Evolutionary conservation across 805 yeast species (phyloP).

Genomic region (Lipomyces sp.): DNA sequence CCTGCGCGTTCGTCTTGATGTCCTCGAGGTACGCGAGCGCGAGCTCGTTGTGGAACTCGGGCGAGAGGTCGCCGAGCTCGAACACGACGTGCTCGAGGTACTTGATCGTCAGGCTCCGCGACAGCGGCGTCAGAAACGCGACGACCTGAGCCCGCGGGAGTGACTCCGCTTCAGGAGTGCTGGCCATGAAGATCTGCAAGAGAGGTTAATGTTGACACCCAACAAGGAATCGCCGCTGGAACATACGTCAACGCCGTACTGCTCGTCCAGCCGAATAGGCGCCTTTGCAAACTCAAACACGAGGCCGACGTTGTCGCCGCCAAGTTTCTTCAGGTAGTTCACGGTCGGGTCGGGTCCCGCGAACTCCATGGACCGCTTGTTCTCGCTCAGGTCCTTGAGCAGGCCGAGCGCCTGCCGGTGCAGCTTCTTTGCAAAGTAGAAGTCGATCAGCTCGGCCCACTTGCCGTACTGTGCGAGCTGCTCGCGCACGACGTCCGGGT

Average conservation of each 20-base stretch:
- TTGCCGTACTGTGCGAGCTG: constrained; percentile 49
- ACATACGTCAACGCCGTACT: constrained; percentile 40
- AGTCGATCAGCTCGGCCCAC: constrained; percentile 71
- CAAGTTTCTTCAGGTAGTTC: constrained; percentile 57
- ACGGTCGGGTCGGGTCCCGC: constrained; percentile 47
- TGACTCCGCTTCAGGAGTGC: constrained; percentile 56
- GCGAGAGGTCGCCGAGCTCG: constrained; percentile 41
- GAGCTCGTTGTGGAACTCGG: constrained; percentile 45
- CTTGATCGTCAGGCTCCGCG: constrained; percentile 37
- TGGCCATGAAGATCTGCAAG: constrained; percentile 57
- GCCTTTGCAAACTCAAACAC: constrained; percentile 56
- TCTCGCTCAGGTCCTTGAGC: constrained; percentile 43
- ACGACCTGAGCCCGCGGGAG: constrained; percentile 55
- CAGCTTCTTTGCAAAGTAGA: constrained; percentile 58
- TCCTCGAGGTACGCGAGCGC: constrained; percentile 45
- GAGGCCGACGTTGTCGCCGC: constrained; percentile 48
- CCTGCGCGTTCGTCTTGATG: constrained; percentile 31
- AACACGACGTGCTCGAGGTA: constrained; percentile 55
- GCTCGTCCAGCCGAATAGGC: constrained; percentile 44
- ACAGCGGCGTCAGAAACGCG: constrained; percentile 45
- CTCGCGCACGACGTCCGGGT: constrained; percentile 56
- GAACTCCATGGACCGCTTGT: constrained; percentile 30
- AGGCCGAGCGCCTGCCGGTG: constrained; percentile 68
- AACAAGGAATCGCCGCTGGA: not conserved
- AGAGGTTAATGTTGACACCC: not conserved